A percentile compares a stretch with the other conserved stretches of the same genome.
phyloP scores from a whole-genome alignment of 352 stramenopile species.

The Pythium myriotylum region DNA sequence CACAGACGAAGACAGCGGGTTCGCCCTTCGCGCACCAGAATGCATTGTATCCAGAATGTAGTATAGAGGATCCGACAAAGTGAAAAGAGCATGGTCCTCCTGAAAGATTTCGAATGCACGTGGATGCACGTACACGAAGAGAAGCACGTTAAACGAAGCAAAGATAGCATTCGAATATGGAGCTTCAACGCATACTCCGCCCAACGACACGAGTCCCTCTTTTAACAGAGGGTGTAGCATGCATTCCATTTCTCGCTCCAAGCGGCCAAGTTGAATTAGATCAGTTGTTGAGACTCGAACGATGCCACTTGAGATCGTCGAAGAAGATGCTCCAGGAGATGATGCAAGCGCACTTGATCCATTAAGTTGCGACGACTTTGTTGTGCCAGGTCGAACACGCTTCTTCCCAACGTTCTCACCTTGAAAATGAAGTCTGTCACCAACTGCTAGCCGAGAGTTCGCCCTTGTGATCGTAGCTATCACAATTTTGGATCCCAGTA shows the following conservation, averaged over 20 bases:
- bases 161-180: constrained; percentile 62
- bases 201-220: constrained; percentile 47
- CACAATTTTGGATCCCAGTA: constrained; percentile 54
- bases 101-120: constrained; percentile 69
- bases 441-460: constrained; percentile 37
- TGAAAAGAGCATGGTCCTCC: constrained; percentile 57
- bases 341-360: too few species aligned
- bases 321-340: not conserved
- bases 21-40: constrained; percentile 16
- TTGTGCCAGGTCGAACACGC: constrained; percentile 36
- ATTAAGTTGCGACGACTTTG: not conserved
- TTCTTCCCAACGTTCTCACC: constrained; percentile 78
- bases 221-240: constrained; percentile 70
- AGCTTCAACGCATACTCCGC: constrained; percentile 47
- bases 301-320: constrained; percentile 37
- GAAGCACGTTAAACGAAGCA: constrained; percentile 60
- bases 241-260: constrained; percentile 64
- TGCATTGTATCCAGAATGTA: constrained; percentile 46
- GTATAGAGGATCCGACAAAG: constrained; percentile 68
- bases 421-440: constrained; percentile 58
- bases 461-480: constrained; percentile 52
- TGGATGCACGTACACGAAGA: constrained; percentile 63
- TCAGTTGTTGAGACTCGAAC: constrained; percentile 58
- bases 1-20: constrained; percentile 16
- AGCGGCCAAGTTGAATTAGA: constrained; percentile 52